Percentiles rank a stretch among this genome's conserved stretches.
Evolutionary conservation across 2,329 filamentous ascomycete species (phyloP).

Genomic region (Chaetomiaceae sp.): DNA sequence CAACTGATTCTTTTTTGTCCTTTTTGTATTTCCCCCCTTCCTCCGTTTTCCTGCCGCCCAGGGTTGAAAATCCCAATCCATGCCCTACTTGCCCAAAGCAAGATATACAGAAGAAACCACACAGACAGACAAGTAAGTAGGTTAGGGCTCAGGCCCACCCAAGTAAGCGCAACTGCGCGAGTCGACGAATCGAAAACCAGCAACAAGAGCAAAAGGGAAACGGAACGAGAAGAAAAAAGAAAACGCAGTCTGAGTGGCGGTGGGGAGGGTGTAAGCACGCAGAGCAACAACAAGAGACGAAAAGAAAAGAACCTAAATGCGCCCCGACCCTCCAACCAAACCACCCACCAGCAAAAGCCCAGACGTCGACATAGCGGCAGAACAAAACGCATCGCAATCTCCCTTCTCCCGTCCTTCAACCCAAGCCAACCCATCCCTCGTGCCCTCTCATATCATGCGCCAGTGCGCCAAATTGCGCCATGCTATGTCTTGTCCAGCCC

Average conservation of each 20-base stretch:
- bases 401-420: background rate
- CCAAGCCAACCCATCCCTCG: background rate
- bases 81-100: background rate
- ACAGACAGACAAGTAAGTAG: background rate
- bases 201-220: background rate
- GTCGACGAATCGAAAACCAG: background rate
- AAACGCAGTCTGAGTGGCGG: too few species aligned
- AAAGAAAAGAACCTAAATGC: too few species aligned
- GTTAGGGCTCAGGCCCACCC: too few species aligned
- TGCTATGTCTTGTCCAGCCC: too few species aligned
- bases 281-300: too few species aligned
- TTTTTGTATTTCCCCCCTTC: background rate
- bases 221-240: background rate
- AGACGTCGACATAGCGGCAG: background rate
- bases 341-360: too few species aligned
- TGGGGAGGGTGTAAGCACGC: too few species aligned
- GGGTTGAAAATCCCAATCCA: background rate
- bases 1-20: background rate
- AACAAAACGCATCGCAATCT: background rate
- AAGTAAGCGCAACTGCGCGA: background rate
- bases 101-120: slow-evolving; percentile 5
- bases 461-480: too few species aligned
- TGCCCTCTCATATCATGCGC: too few species aligned
- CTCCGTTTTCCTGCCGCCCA: background rate
- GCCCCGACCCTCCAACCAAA: too few species aligned